These are phyloP conservation scores for Termitomyces sp. DNA, from an alignment of 768 basidiomycete genomes.

Conservation along the genomic window DNA sequence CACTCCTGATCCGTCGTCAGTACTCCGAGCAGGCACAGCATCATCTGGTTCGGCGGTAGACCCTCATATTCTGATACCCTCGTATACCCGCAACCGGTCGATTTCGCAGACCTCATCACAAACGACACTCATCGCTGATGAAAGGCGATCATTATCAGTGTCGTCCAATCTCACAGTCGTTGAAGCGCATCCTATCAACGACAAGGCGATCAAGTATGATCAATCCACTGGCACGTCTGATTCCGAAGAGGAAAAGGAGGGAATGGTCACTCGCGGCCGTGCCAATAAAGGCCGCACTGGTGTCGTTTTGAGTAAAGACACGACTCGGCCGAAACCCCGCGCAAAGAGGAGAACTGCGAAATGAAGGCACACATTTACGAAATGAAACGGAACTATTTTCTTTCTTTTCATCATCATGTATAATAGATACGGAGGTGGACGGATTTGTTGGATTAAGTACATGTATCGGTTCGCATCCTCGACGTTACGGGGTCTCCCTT, in stretches of 20 bases:
- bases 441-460: constrained; percentile 1
- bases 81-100: constrained; percentile 37
- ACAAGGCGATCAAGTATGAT: constrained; percentile 23
- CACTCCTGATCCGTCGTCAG: constrained; percentile 14
- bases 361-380: constrained; percentile 6
- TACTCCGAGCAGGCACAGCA: constrained; percentile 11
- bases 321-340: constrained; percentile 10
- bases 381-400: constrained; percentile 5
- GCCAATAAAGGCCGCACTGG: constrained; percentile 19
- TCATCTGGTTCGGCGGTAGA: no score
- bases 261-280: constrained; percentile 40
- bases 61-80: constrained; percentile 16
- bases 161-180: constrained; percentile 37
- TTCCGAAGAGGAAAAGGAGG: constrained; percentile 21
- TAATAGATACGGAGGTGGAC: constrained; percentile 10
- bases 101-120: constrained; percentile 38
- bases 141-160: constrained; percentile 38
- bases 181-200: constrained; percentile 21
- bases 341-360: constrained; percentile 13
- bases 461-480: no score
- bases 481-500: background rate
- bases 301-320: constrained; percentile 5
- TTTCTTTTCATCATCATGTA: constrained; percentile 11
- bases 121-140: constrained; percentile 31
- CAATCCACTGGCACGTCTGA: constrained; percentile 5